Evolutionary conservation across 2,329 filamentous ascomycete species (phyloP).

Genomic region (Fusarium sp.): DNA sequence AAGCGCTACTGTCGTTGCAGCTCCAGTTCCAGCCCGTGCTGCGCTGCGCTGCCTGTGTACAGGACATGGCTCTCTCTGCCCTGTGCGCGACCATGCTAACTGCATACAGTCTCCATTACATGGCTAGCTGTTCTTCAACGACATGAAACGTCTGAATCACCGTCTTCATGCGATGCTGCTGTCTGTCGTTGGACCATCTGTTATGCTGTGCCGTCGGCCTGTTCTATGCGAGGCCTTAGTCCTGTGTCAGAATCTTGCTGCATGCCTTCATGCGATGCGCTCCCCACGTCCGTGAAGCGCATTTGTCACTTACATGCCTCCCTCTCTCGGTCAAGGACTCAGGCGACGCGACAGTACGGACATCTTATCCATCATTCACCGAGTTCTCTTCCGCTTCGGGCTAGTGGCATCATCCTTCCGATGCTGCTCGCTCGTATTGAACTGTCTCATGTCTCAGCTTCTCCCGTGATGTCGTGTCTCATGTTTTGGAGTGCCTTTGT

Average conservation of each 20-base stretch:
- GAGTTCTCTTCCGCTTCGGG: conserved; percentile 15
- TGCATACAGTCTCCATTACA: conserved; percentile 36
- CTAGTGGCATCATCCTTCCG: conserved; percentile 14
- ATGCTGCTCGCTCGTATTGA: conserved; percentile 21
- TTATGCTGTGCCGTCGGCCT: conserved; percentile 25
- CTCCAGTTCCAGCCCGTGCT: neutral
- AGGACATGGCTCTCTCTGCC: conserved; percentile 12
- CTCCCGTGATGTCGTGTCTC: conserved; percentile 38
- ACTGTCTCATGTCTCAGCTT: conserved; percentile 28
- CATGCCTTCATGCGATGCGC: conserved; percentile 16
- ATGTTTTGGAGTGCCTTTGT: conserved; percentile 22
- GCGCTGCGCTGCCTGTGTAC: neutral
- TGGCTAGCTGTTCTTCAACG: conserved; percentile 35
- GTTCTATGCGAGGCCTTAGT: neutral
- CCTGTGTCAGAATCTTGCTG: neutral
- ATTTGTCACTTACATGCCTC: conserved; percentile 10
- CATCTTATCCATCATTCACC: conserved; percentile 9
- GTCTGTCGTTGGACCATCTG: conserved; percentile 1
- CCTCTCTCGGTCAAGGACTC: conserved; percentile 13
- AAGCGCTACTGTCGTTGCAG: conserved; percentile 12
- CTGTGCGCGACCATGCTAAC: conserved; percentile 36
- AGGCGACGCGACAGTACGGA: neutral
- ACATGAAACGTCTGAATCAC: conserved; percentile 32
- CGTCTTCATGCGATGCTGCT: conserved; percentile 5
- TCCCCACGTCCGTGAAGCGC: conserved; percentile 5